Evolutionary conservation across 2,329 filamentous ascomycete genomes (phyloP).

Genomic region (Mycosphaerella sp.): DNA sequence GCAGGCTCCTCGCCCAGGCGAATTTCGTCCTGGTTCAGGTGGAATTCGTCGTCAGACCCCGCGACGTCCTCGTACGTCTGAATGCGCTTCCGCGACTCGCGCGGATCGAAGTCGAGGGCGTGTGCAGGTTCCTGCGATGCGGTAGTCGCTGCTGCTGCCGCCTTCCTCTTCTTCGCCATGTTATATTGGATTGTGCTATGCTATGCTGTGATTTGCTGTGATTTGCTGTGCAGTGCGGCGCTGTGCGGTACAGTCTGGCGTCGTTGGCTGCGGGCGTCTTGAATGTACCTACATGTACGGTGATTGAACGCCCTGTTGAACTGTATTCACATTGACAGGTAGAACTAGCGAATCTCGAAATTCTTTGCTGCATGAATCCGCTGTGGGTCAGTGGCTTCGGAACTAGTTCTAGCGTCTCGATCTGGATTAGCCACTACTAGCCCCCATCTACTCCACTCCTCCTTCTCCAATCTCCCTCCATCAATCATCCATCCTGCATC

Average conservation of each 20-base stretch:
- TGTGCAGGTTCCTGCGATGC: conserved; percentile 5
- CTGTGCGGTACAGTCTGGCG: too few relatives aligned
- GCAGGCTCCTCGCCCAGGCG: conserved; percentile 74
- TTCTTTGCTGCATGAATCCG: not conserved
- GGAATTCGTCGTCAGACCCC: conserved; percentile 91
- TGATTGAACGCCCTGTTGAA: too few relatives aligned
- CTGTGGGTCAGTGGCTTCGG: not conserved
- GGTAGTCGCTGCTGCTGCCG: conserved; percentile 1
- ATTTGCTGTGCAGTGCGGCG: too few relatives aligned
- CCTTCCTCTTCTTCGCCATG: conserved; percentile 46
- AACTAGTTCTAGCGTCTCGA: not conserved
- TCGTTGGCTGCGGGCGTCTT: too few relatives aligned
- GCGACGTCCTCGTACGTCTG: conserved; percentile 74
- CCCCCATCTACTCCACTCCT: not conserved
- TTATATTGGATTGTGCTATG: not conserved
- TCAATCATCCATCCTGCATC: not conserved
- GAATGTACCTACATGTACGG: too few relatives aligned
- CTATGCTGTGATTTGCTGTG: too few relatives aligned
- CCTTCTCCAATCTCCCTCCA: not conserved
- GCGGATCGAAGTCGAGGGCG: conserved; percentile 14
- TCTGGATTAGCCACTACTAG: too few relatives aligned
- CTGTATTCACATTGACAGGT: too few relatives aligned
- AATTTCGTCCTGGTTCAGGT: conserved; percentile 78
- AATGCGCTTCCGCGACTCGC: conserved; percentile 49
- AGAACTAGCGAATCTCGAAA: not conserved